Evolutionary conservation across 1,284 basidiomycete species (phyloP).

Genomic region (Vanrija pseudolonga): DNA sequence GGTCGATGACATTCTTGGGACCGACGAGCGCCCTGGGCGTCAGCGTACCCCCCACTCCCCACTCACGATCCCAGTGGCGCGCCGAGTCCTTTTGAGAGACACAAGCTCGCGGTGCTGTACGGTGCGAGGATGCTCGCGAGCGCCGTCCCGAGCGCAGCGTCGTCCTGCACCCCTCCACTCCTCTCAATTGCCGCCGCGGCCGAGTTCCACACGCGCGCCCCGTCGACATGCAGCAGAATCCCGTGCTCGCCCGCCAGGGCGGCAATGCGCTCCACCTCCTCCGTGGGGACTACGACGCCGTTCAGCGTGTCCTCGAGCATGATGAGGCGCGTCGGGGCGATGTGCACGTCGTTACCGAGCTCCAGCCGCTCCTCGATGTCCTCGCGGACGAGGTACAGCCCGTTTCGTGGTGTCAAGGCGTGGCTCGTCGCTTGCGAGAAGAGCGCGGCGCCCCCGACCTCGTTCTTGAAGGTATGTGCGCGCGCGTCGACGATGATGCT

Average conservation of each 20-base stretch:
- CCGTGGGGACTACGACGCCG: constrained; percentile 86
- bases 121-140: constrained; percentile 79
- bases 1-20: constrained; percentile 66
- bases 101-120: constrained; percentile 87
- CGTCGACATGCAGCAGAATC: constrained; percentile 85
- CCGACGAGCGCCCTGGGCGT: constrained; percentile 66
- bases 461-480: constrained; percentile 64
- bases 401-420: constrained; percentile 41
- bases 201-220: constrained; percentile 83
- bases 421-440: constrained; percentile 77
- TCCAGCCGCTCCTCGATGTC: constrained; percentile 74
- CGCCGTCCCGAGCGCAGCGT: constrained; percentile 48
- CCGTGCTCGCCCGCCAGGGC: constrained; percentile 66
- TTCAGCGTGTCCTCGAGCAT: constrained; percentile 88
- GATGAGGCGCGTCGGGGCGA: constrained; percentile 73
- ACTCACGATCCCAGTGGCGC: constrained; percentile 78
- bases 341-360: constrained; percentile 69
- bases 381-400: constrained; percentile 65
- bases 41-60: not conserved
- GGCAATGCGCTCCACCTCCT: constrained; percentile 79
- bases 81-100: constrained; percentile 92
- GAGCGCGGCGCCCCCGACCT: constrained; percentile 77
- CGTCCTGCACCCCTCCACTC: constrained; percentile 44
- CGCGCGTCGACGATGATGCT: constrained; percentile 76
- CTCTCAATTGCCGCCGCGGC: constrained; percentile 71